Conservation (phyloP, 257 asterid species). For the Cynanchum wilfordii region DNA sequence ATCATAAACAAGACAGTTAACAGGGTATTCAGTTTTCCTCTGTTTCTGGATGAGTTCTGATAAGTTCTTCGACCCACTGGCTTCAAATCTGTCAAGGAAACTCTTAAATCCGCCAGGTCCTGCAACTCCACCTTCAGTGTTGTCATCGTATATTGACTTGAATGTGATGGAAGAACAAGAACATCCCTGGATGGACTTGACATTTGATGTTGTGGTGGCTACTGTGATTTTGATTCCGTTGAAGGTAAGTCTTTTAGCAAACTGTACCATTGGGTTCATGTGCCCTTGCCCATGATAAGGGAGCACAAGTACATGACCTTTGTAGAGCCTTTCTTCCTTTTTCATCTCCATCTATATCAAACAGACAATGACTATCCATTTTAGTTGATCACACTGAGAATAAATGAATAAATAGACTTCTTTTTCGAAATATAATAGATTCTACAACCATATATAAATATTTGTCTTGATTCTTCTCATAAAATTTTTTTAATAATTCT, state of each 20-base stretch:
- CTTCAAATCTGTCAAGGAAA: constrained; percentile 53
- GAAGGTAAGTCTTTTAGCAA: constrained; percentile 45
- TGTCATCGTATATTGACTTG: constrained; percentile 42
- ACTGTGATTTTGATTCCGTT: constrained; percentile 47
- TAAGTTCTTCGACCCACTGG: constrained; percentile 35
- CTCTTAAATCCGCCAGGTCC: constrained; percentile 53
- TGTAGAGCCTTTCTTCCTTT: constrained; percentile 25
- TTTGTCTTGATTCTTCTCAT: no score
- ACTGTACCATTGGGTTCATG: constrained; percentile 54
- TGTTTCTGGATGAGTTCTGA: constrained; percentile 24
- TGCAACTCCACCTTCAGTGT: constrained; percentile 34
- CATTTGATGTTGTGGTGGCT: constrained; percentile 38
- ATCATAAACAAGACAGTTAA: constrained; percentile 52
- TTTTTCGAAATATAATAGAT: no score
- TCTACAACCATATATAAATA: no score
- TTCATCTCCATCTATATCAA: constrained; percentile 33
- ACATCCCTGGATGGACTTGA: constrained; percentile 27
- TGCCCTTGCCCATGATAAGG: constrained; percentile 68
- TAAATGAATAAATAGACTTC: no score
- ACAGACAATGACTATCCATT: not conserved
- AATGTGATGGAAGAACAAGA: constrained; percentile 25
- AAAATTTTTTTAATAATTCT: no score
- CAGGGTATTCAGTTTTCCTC: constrained; percentile 31
- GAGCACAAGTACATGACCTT: constrained; percentile 39
- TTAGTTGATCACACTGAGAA: not conserved